Evolutionary conservation across 768 basidiomycete species (phyloP).

Genomic region (Dacryopinax spathularia): DNA sequence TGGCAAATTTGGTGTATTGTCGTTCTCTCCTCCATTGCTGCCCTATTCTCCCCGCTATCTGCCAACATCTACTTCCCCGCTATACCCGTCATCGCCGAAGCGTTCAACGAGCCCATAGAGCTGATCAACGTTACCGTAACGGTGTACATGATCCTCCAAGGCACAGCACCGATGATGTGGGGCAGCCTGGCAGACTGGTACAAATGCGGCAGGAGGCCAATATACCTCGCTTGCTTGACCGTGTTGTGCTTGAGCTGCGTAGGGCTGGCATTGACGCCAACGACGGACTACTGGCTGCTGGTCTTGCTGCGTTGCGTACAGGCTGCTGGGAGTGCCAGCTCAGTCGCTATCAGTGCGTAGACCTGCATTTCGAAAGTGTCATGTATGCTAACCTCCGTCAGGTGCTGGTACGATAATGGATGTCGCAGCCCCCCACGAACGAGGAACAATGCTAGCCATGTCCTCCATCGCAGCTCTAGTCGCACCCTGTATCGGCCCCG

Average conservation of each 20-base stretch:
- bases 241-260: conserved; percentile 20
- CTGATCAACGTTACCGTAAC: conserved; percentile 21
- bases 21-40: neutral
- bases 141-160: conserved; percentile 21
- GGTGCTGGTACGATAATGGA: conserved; percentile 17
- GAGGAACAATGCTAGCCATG: neutral
- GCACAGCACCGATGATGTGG: conserved; percentile 20
- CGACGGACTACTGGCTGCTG: conserved; percentile 20
- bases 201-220: conserved; percentile 12
- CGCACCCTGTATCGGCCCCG: conserved; percentile 13
- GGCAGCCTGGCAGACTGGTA: conserved; percentile 14
- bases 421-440: conserved; percentile 8
- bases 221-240: conserved; percentile 19
- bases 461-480: conserved; percentile 13
- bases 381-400: conserved; percentile 20
- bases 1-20: neutral
- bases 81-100: conserved; percentile 51
- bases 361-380: conserved; percentile 17
- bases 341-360: conserved; percentile 20
- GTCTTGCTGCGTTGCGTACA: conserved; percentile 21
- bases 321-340: conserved; percentile 17
- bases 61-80: conserved; percentile 58
- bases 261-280: conserved; percentile 20
- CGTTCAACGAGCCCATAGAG: conserved; percentile 17
- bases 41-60: neutral